Conservation (phyloP, 306 rosid genomes). For the Pterocarpus macrocarpus region DNA sequence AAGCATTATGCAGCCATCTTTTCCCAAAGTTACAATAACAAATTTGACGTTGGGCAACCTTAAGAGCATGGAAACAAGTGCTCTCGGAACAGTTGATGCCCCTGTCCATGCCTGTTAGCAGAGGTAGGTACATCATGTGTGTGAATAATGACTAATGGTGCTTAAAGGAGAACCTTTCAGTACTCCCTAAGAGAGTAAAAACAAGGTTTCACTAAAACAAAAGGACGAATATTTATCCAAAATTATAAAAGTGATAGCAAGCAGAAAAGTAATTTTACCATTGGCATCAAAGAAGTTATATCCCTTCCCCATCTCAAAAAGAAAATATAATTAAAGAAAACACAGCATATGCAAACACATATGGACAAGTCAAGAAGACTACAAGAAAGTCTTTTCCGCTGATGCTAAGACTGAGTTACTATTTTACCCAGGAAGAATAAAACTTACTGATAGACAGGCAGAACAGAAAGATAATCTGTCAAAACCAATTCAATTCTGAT, state of each 20-base stretch:
- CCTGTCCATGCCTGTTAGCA: slow-evolving; percentile 80
- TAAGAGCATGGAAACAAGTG: slow-evolving; percentile 81
- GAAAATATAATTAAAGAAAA: too few species aligned
- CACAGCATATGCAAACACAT: not conserved
- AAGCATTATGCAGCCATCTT: slow-evolving; percentile 93
- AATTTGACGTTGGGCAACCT: slow-evolving; percentile 81
- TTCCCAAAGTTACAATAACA: slow-evolving; percentile 89
- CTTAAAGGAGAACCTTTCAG: slow-evolving; percentile 17
- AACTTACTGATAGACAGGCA: not conserved
- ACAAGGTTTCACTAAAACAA: slow-evolving; percentile 1
- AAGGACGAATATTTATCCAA: too few species aligned
- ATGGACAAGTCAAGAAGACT: not conserved
- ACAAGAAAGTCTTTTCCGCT: too few species aligned
- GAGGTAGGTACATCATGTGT: slow-evolving; percentile 6
- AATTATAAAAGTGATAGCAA: not conserved
- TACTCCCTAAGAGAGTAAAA: slow-evolving; percentile 10
- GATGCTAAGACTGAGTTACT: too few species aligned
- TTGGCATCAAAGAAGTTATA: not conserved
- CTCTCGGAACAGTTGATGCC: slow-evolving; percentile 74
- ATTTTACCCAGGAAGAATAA: not conserved
- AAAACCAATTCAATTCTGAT: slow-evolving; percentile 19
- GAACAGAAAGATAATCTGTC: not conserved
- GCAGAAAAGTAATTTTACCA: not conserved
- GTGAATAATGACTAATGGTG: not conserved
- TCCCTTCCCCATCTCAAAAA: not conserved